phyloP scores from a whole-genome alignment of 208 protist genomes.

The Entamoeba dispar region DNA sequence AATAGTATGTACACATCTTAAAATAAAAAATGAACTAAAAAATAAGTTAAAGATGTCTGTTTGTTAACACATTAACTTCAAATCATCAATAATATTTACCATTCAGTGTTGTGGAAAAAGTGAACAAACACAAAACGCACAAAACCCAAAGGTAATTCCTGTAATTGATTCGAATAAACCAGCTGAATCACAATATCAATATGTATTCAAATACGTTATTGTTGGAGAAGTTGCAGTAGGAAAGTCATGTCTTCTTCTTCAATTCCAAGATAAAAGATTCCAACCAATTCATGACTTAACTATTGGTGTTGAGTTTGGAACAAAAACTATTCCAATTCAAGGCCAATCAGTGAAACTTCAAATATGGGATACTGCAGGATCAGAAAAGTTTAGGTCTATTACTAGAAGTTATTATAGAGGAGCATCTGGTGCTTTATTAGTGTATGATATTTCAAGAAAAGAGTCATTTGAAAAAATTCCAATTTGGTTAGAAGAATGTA shows the following conservation, averaged over 20 bases:
- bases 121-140: too few species aligned
- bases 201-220: constrained; percentile 26
- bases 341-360: constrained; percentile 13
- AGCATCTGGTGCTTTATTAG: constrained; percentile 16
- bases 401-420: constrained; percentile 22
- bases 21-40: too few species aligned
- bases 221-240: constrained; percentile 23
- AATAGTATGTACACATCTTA: too few species aligned
- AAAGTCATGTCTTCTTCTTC: constrained; percentile 25
- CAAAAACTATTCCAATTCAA: constrained; percentile 7
- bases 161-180: neutral
- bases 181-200: neutral
- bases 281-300: constrained; percentile 24
- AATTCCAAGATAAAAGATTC: constrained; percentile 14
- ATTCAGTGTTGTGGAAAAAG: too few species aligned
- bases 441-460: constrained; percentile 26
- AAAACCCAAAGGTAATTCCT: neutral
- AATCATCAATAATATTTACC: too few species aligned
- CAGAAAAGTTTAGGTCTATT: constrained; percentile 26
- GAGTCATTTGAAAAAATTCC: constrained; percentile 18
- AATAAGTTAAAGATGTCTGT: too few species aligned
- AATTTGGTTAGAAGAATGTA: constrained; percentile 19
- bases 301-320: constrained; percentile 31
- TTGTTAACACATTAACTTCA: too few species aligned
- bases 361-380: constrained; percentile 30